Percentiles rank a stretch among this genome's conserved stretches.
phyloP scores from a whole-genome alignment of 768 basidiomycete species.

The Auriscalpium orientale region DNA sequence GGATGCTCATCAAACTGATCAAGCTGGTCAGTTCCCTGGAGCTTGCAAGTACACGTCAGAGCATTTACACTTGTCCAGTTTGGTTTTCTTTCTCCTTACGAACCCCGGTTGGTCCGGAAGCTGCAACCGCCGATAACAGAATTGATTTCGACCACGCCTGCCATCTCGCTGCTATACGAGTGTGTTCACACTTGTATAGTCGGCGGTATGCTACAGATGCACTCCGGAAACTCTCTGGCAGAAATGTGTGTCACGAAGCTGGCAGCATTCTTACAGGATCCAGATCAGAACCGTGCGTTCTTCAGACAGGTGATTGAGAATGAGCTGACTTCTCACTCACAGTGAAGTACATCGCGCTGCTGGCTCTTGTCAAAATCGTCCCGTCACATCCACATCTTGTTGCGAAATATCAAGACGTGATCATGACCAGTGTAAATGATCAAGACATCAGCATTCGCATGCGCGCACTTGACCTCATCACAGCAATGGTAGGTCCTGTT shows the following conservation, averaged over 20 bases:
- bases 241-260: constrained; percentile 88
- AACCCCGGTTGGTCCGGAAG: constrained; percentile 91
- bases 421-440: constrained; percentile 84
- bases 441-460: constrained; percentile 93
- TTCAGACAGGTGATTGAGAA: background rate
- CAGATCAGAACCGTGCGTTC: constrained; percentile 88
- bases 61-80: constrained; percentile 46
- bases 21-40: constrained; percentile 60
- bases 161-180: constrained; percentile 94
- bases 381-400: constrained; percentile 86
- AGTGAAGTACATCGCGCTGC: constrained; percentile 97
- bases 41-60: too few species aligned
- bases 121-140: constrained; percentile 90
- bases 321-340: constrained; percentile 4
- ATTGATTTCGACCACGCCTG: constrained; percentile 90
- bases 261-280: constrained; percentile 83
- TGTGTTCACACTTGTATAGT: constrained; percentile 98
- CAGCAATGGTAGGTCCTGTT: constrained; percentile 64
- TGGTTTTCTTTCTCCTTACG: constrained; percentile 84
- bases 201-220: constrained; percentile 86
- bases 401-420: constrained; percentile 86
- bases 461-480: constrained; percentile 89
- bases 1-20: constrained; percentile 99
- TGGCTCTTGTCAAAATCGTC: constrained; percentile 94
- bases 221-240: constrained; percentile 73